Base-by-base conservation (phyloP, 2,329 filamentous ascomycete genomes). In the Ophiostoma pallidulum region DNA sequence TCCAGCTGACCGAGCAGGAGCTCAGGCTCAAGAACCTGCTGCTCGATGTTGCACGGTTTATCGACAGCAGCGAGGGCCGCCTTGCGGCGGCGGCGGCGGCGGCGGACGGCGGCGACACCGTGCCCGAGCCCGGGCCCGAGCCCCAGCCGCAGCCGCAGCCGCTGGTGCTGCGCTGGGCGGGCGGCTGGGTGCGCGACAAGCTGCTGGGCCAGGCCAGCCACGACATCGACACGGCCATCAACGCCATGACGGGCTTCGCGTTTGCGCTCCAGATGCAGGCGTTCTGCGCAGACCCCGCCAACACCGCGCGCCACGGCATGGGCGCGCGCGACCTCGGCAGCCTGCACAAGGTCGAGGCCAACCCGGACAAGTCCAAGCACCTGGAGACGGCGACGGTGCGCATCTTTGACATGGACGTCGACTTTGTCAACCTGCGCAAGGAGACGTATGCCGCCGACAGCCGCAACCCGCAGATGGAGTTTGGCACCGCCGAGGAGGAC, bases 321-420 rank as follows among this genome's bases (percentile, higher is more conserved):
- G 62, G 63, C 26, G 60, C 66, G 16, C 74, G 75, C 45, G 81
- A 82, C 48, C 72, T 92, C 45, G 82, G 84, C 42, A 83, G 78
- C 53, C 72, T 96, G 28, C 84, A 96, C 71, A 94, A 88, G 64
- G 91, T 96, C 56, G 83, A 84, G 45, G 84, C 84, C 49, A 97
- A 97, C 62, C 91, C 90, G 1, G 89, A 96, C 59, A 96, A 95
- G 67, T 95, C 89, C 18, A 97, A 97, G 67, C 87, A 97, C 61
- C 76, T 97, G 13, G 91, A 94, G 65, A 97, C 91, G 0, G 86
- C 88, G 41, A 94, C 88, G 9, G 88, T 86, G 20, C 84, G 75
- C 54, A 80, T 97, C 49, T 82, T 95, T 59, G 88, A 85, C 1
- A 74, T 94, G 41, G 91, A 97, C 60, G 77, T 96, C 41, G 91